phyloP scores from a whole-genome alignment of 2,329 filamentous ascomycete species.

The Colletotrichum viniferum region DNA sequence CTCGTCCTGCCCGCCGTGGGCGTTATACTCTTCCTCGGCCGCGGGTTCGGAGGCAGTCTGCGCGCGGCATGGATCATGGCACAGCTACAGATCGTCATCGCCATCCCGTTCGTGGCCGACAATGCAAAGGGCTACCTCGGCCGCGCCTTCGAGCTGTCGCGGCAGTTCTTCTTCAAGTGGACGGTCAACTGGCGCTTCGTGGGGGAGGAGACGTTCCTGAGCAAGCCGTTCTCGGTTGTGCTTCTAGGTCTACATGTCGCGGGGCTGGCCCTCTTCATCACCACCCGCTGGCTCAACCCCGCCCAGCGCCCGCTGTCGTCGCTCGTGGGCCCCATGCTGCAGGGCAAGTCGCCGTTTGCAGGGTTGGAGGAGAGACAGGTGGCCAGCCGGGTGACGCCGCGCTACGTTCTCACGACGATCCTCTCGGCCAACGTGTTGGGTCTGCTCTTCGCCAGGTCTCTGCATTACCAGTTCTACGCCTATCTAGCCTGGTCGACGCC shows the following conservation, averaged over 20 bases:
- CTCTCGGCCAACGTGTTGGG: conserved; percentile 80
- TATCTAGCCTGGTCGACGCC: conserved; percentile 91
- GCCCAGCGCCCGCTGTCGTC: conserved; percentile 61
- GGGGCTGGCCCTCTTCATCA: conserved; percentile 70
- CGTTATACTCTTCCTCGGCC: conserved; percentile 74
- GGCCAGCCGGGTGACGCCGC: conserved; percentile 64
- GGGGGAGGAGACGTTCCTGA: conserved; percentile 80
- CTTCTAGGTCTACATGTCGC: conserved; percentile 70
- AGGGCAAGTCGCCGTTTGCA: conserved; percentile 48
- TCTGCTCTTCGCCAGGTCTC: conserved; percentile 81
- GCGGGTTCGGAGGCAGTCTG: conserved; percentile 69
- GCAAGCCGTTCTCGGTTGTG: conserved; percentile 66
- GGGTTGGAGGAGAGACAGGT: conserved; percentile 60
- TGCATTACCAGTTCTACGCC: conserved; percentile 96
- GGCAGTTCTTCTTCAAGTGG: conserved; percentile 96
- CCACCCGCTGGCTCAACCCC: conserved; percentile 74
- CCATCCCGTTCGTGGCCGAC: conserved; percentile 69
- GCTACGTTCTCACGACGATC: conserved; percentile 78
- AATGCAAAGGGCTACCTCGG: conserved; percentile 76
- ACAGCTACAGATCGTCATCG: conserved; percentile 75
- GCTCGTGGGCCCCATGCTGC: conserved; percentile 53
- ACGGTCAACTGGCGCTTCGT: conserved; percentile 98
- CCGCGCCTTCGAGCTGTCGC: conserved; percentile 87
- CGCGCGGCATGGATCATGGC: conserved; percentile 73
- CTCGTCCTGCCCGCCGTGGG: conserved; percentile 83